Conservation (phyloP, 345 rosid species). For the Gossypium thurberi region DNA sequence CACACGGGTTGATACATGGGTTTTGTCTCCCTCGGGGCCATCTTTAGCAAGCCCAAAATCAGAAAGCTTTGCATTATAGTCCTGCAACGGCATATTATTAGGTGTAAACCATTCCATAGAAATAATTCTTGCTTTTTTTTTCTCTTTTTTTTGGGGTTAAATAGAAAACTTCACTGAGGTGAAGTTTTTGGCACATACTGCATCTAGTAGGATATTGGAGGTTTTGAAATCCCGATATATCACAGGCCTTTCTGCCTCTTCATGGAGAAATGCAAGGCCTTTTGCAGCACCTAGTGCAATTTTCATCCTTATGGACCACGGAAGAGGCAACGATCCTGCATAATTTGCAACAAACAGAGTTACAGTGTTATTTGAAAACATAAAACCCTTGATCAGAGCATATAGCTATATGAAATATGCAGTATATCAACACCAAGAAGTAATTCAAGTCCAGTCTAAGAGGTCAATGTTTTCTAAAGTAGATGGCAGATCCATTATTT, state of each 20-base stretch:
- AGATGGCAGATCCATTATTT: not conserved
- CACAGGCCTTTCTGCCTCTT: slow-evolving; percentile 91
- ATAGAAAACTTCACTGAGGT: not conserved
- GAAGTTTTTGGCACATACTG: slow-evolving; percentile 37
- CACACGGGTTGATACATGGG: slow-evolving; percentile 95
- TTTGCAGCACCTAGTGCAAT: slow-evolving; percentile 93
- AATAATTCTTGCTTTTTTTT: not conserved
- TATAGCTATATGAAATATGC: not conserved
- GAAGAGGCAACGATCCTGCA: slow-evolving; percentile 93
- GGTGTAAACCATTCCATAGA: not conserved
- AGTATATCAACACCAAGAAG: not conserved
- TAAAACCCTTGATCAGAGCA: not conserved
- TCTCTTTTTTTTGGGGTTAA: not conserved
- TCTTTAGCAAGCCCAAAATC: slow-evolving; percentile 99
- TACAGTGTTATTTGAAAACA: slow-evolving; percentile 3
- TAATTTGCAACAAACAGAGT: not conserved
- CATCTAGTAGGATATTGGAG: slow-evolving; percentile 86
- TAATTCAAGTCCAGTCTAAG: not conserved
- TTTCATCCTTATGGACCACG: slow-evolving; percentile 95
- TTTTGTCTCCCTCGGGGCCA: slow-evolving; percentile 97
- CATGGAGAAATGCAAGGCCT: slow-evolving; percentile 96
- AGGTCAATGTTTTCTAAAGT: not conserved
- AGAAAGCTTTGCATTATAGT: slow-evolving; percentile 89
- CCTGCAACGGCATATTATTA: slow-evolving; percentile 43
- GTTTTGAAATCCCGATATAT: slow-evolving; percentile 98